Percentiles rank a stretch among this genome's conserved stretches.
These are phyloP conservation scores for Tricholoma flavovirens DNA, from an alignment of 768 basidiomycete genomes.

Conservation along the genomic window DNA sequence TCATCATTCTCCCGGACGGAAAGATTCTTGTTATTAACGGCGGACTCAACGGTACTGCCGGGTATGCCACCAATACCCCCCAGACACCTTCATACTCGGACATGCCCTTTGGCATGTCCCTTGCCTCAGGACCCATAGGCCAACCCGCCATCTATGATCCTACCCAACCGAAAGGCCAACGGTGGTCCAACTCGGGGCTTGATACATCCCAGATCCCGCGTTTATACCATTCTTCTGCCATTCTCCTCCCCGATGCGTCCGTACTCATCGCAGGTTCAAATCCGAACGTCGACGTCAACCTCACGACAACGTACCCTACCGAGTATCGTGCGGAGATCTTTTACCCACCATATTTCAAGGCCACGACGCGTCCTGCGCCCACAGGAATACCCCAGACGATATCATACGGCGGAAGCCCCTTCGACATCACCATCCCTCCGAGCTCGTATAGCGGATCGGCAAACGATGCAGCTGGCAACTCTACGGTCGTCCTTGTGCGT, in stretches of 20 bases:
- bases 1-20: constrained; percentile 77
- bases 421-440: constrained; percentile 68
- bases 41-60: constrained; percentile 81
- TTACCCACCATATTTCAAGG: constrained; percentile 85
- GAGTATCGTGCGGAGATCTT: constrained; percentile 82
- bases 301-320: constrained; percentile 59
- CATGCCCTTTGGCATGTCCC: constrained; percentile 68
- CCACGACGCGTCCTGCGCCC: constrained; percentile 61
- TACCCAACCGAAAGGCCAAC: constrained; percentile 57
- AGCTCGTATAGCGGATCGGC: constrained; percentile 60
- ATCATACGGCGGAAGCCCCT: constrained; percentile 76
- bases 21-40: constrained; percentile 81
- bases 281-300: constrained; percentile 81
- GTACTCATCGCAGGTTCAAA: constrained; percentile 91
- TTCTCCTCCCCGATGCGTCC: constrained; percentile 84
- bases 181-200: constrained; percentile 70
- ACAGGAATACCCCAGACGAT: constrained; percentile 67
- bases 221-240: constrained; percentile 87
- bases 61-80: constrained; percentile 61
- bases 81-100: constrained; percentile 35
- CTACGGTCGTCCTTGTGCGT: constrained; percentile 75
- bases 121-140: constrained; percentile 75
- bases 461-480: constrained; percentile 67
- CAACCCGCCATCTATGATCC: constrained; percentile 85
- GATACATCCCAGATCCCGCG: constrained; percentile 61